Percentiles rank a stretch among this genome's conserved stretches.
Conservation (phyloP, 345 rosid genomes). For the Lepidium didymum region DNA sequence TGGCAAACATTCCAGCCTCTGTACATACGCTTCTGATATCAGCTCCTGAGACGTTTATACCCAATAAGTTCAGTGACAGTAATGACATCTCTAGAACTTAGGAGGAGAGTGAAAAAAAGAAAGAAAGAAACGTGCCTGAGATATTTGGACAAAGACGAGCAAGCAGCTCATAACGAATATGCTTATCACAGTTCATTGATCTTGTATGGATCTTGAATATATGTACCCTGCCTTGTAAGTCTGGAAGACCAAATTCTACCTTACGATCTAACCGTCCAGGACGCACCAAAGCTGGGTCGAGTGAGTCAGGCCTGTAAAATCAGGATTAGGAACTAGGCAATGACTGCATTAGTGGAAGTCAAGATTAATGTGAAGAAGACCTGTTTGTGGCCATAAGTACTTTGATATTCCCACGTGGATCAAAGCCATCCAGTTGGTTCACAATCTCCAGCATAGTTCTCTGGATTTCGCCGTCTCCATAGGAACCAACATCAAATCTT, state of each 20-base stretch:
- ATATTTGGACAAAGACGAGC: constrained; percentile 71
- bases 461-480: constrained; percentile 71
- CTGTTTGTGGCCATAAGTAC: constrained; percentile 91
- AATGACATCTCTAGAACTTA: not conserved
- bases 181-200: constrained; percentile 73
- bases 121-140: constrained; percentile 37
- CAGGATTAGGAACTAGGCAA: not conserved
- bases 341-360: not conserved
- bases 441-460: constrained; percentile 82
- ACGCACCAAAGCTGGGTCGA: constrained; percentile 78
- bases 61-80: not conserved
- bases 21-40: constrained; percentile 83
- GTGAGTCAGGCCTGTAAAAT: constrained; percentile 55
- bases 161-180: constrained; percentile 67
- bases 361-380: constrained; percentile 23
- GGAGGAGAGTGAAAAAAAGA: not conserved
- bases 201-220: constrained; percentile 47
- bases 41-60: constrained; percentile 42
- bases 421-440: constrained; percentile 86
- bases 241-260: constrained; percentile 76
- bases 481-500: constrained; percentile 63
- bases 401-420: constrained; percentile 80
- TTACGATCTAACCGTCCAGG: constrained; percentile 80
- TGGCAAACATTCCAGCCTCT: constrained; percentile 82
- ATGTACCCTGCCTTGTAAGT: not conserved